A percentile compares a stretch with the other conserved stretches of the same genome.
Conservation (phyloP, 2,329 filamentous ascomycete species). For the Amauroascus verrucosus region DNA sequence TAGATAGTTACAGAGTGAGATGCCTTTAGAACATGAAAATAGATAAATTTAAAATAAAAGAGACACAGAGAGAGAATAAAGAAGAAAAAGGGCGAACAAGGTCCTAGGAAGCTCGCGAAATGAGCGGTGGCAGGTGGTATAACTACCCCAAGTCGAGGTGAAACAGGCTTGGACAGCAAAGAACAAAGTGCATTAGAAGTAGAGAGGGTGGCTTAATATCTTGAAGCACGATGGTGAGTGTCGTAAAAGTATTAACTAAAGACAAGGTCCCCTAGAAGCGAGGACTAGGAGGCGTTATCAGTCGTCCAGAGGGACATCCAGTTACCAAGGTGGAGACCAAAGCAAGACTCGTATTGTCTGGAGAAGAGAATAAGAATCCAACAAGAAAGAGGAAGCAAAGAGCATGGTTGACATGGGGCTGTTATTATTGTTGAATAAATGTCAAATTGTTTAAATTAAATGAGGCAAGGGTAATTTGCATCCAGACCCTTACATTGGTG, state of each 20-base stretch:
- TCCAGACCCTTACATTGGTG: slow-evolving; percentile 12
- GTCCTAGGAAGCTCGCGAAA: slow-evolving; percentile 15
- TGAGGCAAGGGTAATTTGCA: slow-evolving; percentile 7
- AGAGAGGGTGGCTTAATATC: slow-evolving; percentile 1
- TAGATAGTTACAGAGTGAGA: slow-evolving; percentile 13
- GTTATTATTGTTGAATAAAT: background rate
- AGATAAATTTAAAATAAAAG: slow-evolving; percentile 12
- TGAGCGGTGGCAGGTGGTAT: slow-evolving; percentile 5
- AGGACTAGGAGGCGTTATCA: background rate
- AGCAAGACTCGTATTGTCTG: slow-evolving; percentile 11
- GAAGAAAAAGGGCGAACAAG: background rate
- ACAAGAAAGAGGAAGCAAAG: background rate
- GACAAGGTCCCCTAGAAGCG: slow-evolving; percentile 8
- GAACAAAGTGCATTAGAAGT: background rate
- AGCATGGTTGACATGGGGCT: background rate
- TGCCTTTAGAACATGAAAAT: background rate
- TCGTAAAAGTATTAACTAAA: background rate
- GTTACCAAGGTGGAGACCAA: slow-evolving; percentile 2
- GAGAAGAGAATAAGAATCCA: background rate
- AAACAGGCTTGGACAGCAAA: slow-evolving; percentile 11
- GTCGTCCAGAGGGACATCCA: background rate
- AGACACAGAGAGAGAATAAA: slow-evolving; percentile 9
- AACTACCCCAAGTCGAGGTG: background rate
- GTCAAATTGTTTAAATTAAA: slow-evolving; percentile 9
- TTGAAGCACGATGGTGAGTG: background rate